Base-by-base conservation (phyloP, 1,284 basidiomycete genomes). In the Tylopilus sp. region DNA sequence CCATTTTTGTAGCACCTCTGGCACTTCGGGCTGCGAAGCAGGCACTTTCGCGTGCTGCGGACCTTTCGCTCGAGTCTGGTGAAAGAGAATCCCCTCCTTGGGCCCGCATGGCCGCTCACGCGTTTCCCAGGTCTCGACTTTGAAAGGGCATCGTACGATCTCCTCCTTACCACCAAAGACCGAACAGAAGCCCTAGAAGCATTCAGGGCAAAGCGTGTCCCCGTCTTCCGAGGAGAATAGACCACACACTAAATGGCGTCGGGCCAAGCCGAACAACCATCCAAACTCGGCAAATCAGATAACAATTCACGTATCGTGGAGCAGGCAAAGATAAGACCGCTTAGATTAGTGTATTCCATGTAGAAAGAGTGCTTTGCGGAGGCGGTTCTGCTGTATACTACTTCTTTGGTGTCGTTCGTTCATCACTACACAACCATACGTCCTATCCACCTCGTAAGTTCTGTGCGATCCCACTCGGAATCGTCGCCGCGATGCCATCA, bases 1-100 rank as follows among this genome's bases (percentile, higher is more conserved):
- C 45, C 22, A 10, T 51, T 36, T 44, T 56, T 39, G 4, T 58
- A 94, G 94, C 93, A 31, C 94, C 94, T 9, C 74, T 98, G 32
- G 94, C 94, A 3, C 77, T 98, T 17, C 81, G 86, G 26, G 93
- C 93, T 1, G 94, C 94, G 7, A 98, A 98, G 68, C 79, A 85
- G 59, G 92, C 93, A 4, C 89, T 98, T 54, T 90, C 91, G 41
- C 79, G 86, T 32, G 90, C 93, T 15, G 78, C 82, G 9, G 86
- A 92, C 61, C 75, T 94, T 20, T 78, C 91, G 14, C 73, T 94
- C 5, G 88, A 92, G 68, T 78, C 83, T 57, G 87, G 89, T 88
- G 50, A 55, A 71, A 10, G 3, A 36, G 56, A 26, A 26, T 13
- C 37, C 40, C 10, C 40, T 33, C 20, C 31, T 15, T 22, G 22